Base-by-base conservation (phyloP, 441 rosid species). In the Syzygium syzygioides region DNA sequence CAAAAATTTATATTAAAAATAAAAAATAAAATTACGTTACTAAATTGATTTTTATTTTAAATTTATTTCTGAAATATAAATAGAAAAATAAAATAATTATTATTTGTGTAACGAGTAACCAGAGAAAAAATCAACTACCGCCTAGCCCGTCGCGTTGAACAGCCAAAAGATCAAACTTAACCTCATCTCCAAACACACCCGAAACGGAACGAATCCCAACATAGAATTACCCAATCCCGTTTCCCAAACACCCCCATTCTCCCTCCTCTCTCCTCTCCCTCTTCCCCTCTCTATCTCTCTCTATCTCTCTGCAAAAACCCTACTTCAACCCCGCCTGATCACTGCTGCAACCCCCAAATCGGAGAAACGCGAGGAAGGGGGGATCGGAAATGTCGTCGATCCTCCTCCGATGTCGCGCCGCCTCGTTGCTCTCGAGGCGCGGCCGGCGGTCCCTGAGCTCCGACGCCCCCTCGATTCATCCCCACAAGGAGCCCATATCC, bases 401-500 rank as follows among this genome's bases (percentile, higher is more conserved):
- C 30, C 89, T 91, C 88, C 89, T 91, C 48, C 94, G 96, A 90
- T 91, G 92, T 59, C 93, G 94, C 14, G 50, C 90, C 23, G 13
- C 85, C 86, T 86, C 92, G 18, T 88, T 62, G 30, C 80, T 90
- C 15, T 7, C 85, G 37, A 91, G 79, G 87, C 88, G 76, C 52
- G 14, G 87, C 84, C 91, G 90, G 45, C 92, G 93, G 71, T 7
- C 83, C 48, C 92, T 91, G 85, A 91, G 92, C 89, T 90, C 97
- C 37, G 91, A 92, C 80, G 90, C 90, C 28, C 66, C 91, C 88
- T 91, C 90, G 15, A 48, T 93, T 12, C 90, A 91, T 85, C 83
- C 92, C 12, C 88, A 90, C 28, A 94, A 92, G 89, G 94, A 90
- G 86, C 80, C 96, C 25, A 86, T 88, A 86, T 56, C 90, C 54